These are phyloP conservation scores for Aphanomyces invadans DNA, from an alignment of 352 stramenopile genomes.

Conservation along the genomic window DNA sequence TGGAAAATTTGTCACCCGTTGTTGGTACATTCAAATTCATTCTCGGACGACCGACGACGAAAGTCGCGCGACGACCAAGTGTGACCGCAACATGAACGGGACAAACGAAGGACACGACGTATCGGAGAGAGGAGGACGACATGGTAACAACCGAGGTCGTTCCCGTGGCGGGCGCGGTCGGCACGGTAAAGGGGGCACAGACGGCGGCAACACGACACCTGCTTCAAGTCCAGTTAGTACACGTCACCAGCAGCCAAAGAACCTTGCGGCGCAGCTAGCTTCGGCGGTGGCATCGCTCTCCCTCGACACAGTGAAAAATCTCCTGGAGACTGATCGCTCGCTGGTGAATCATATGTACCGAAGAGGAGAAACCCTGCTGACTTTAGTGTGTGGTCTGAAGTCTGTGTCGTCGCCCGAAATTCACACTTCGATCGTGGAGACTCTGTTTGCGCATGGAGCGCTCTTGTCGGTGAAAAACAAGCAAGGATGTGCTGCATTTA, in stretches of 20 bases:
- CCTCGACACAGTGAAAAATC: slow-evolving; percentile 1
- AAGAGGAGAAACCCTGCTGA: slow-evolving; percentile 1
- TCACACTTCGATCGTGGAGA: not conserved
- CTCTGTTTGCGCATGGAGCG: slow-evolving; percentile 12
- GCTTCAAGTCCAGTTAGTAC: not conserved
- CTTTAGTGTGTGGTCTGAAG: not conserved
- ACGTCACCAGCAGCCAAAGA: not conserved
- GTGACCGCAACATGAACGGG: slow-evolving; percentile 1
- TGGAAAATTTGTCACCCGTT: not conserved
- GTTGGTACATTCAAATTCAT: not conserved
- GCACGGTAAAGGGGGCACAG: not conserved
- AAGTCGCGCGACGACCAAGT: not conserved
- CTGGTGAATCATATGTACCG: slow-evolving; percentile 5
- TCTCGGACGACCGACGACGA: not conserved
- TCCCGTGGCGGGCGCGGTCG: not conserved
- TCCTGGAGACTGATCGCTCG: slow-evolving; percentile 4
- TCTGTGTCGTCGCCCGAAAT: not conserved
- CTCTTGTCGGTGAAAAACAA: slow-evolving; percentile 2
- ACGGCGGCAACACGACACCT: not conserved
- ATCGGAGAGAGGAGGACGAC: not conserved
- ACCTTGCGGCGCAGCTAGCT: not conserved
- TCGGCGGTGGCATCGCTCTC: not conserved
- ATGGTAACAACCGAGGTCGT: not conserved
- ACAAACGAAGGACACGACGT: not conserved
- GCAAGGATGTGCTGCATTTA: slow-evolving; percentile 4